phyloP scores from a whole-genome alignment of 192 early-diverging fungal genomes.

The Coemansia sp. region DNA sequence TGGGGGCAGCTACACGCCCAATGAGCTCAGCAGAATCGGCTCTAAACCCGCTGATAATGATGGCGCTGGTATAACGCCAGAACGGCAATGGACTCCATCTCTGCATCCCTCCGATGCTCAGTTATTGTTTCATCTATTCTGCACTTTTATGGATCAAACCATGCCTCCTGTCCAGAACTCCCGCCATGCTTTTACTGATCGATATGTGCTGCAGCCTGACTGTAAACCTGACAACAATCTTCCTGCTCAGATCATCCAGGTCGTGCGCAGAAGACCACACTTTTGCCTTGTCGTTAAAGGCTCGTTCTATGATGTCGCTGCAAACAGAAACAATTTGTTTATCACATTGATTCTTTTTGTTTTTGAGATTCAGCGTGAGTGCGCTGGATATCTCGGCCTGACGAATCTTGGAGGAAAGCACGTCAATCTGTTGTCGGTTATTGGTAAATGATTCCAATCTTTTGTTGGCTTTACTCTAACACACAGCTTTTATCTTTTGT shows the following conservation, averaged over 20 bases:
- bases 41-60: background rate
- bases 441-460: constrained; percentile 31
- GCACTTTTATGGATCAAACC: constrained; percentile 60
- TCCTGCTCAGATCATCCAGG: constrained; percentile 60
- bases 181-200: constrained; percentile 60
- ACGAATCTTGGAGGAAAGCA: constrained; percentile 57
- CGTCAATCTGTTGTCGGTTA: constrained; percentile 57
- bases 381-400: constrained; percentile 60
- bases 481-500: background rate
- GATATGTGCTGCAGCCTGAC: constrained; percentile 57
- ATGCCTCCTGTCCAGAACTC: constrained; percentile 55
- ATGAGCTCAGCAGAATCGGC: background rate
- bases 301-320: constrained; percentile 58
- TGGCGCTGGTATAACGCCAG: background rate
- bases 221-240: constrained; percentile 52
- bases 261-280: constrained; percentile 53
- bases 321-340: constrained; percentile 53
- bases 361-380: constrained; percentile 58
- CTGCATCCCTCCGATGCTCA: constrained; percentile 58
- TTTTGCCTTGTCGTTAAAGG: constrained; percentile 59
- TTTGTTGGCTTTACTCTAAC: background rate
- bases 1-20: constrained; percentile 27
- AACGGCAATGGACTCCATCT: constrained; percentile 31
- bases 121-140: constrained; percentile 65
- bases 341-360: constrained; percentile 57